phyloP scores from a whole-genome alignment of 208 protist genomes.

The Herpetomonas samuelpessoai region DNA sequence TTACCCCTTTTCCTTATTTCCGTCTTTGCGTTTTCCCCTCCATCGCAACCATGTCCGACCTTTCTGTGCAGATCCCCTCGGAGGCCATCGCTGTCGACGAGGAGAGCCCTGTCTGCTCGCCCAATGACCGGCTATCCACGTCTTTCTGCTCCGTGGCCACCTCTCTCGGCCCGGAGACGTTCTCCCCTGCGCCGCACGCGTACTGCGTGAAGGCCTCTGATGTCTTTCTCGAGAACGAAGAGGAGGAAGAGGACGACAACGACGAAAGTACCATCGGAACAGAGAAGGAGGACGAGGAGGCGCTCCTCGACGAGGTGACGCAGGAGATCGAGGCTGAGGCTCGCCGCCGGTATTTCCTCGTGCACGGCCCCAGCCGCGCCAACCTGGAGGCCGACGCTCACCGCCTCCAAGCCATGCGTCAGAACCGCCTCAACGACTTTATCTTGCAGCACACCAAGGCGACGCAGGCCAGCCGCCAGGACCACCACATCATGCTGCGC shows the following conservation, averaged over 20 bases:
- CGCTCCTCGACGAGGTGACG: conserved; percentile 8
- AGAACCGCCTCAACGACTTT: conserved; percentile 77
- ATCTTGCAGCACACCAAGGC: conserved; percentile 52
- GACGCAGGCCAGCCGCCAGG: conserved; percentile 48
- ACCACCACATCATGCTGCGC: conserved; percentile 86
- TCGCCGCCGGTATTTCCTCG: conserved; percentile 9
- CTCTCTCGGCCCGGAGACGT: conserved; percentile 30
- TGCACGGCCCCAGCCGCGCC: conserved; percentile 39
- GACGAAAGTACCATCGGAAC: conserved; percentile 11
- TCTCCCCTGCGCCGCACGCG: conserved; percentile 15
- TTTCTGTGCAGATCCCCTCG: too few species aligned
- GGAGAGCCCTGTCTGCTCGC: conserved; percentile 9
- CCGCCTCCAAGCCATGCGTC: conserved; percentile 44
- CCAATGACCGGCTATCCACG: conserved; percentile 19
- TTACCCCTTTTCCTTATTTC: conserved; percentile 1
- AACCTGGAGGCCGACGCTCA: conserved; percentile 50
- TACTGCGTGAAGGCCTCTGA: not conserved
- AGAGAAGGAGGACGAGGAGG: conserved; percentile 1
- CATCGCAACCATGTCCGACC: too few species aligned
- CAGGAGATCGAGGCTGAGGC: conserved; percentile 1
- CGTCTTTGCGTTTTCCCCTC: not conserved
- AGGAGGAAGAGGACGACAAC: conserved; percentile 17
- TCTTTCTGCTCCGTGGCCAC: conserved; percentile 36
- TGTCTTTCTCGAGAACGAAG: not conserved
- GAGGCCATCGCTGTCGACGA: too few species aligned